phyloP scores from a whole-genome alignment of 78 protist genomes.

The Chrysochromulina tobinii region DNA sequence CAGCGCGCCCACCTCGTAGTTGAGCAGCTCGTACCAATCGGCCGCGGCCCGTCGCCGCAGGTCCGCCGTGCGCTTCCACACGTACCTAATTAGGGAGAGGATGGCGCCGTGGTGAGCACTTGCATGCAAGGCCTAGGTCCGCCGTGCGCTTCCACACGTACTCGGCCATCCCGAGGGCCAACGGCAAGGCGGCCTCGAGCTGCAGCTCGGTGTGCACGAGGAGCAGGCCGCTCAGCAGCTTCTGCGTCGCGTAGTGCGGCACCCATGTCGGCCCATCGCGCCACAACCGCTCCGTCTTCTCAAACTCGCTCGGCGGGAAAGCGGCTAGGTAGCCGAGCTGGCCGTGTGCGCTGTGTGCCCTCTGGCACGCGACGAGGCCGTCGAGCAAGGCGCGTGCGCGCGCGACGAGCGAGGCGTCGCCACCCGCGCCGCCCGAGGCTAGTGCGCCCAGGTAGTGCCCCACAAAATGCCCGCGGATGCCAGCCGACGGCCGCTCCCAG shows the following conservation, averaged over 20 bases:
- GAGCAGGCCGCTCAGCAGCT: neutral
- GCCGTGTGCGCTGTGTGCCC: neutral
- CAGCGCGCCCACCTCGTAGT: neutral
- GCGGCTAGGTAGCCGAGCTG: neutral
- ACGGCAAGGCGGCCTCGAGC: neutral
- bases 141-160: neutral
- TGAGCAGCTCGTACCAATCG: neutral
- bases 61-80: neutral
- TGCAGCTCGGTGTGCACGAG: neutral
- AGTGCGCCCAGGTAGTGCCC: neutral
- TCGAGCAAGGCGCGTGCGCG: neutral
- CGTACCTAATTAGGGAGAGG: no score
- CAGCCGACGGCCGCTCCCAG: neutral
- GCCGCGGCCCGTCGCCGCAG: no score
- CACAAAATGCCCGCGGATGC: conserved; percentile 13
- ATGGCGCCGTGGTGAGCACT: no score
- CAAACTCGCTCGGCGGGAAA: neutral
- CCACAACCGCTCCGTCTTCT: neutral
- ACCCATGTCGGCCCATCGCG: neutral
- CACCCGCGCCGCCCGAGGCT: neutral
- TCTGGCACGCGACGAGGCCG: neutral
- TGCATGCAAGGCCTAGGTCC: neutral
- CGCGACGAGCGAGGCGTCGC: neutral
- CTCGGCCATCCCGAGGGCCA: neutral
- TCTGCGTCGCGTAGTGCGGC: neutral